phyloP scores from a whole-genome alignment of 148 eudicot genomes.

The Fagopyrum homotropicum region DNA sequence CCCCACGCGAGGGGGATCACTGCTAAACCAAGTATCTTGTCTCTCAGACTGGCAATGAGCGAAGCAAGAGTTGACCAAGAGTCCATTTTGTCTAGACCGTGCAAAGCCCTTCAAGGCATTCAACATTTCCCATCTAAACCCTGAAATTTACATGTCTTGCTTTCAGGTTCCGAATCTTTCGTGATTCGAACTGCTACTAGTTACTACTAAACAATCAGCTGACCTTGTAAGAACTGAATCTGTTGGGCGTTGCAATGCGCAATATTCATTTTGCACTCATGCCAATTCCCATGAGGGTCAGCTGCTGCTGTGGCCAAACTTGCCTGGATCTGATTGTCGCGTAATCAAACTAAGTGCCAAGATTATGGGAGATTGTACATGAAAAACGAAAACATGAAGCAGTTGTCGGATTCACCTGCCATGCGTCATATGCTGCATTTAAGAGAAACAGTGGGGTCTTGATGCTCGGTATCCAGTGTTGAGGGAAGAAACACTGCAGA shows the following conservation, averaged over 20 bases:
- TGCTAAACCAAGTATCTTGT: conserved; percentile 92
- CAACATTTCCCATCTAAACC: conserved; percentile 70
- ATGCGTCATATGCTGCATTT: conserved; percentile 47
- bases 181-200: background rate
- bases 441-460: conserved; percentile 37
- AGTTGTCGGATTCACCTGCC: conserved; percentile 31
- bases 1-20: conserved; percentile 57
- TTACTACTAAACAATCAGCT: background rate
- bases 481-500: conserved; percentile 47
- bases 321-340: conserved; percentile 47
- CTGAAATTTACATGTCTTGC: conserved; percentile 30
- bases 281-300: conserved; percentile 81
- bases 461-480: conserved; percentile 24
- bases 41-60: conserved; percentile 92
- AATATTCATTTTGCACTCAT: conserved; percentile 52
- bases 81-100: conserved; percentile 49
- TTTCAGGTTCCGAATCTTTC: background rate
- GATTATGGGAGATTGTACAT: background rate
- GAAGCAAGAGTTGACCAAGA: conserved; percentile 84
- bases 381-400: background rate
- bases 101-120: conserved; percentile 44
- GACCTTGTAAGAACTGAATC: conserved; percentile 79
- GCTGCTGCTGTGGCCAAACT: conserved; percentile 72
- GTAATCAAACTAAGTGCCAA: too few species aligned
- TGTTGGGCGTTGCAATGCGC: conserved; percentile 56